Percentiles rank a stretch among this genome's conserved stretches.
phyloP scores from a whole-genome alignment of 441 rosid species.

The Flueggea neowawraea region DNA sequence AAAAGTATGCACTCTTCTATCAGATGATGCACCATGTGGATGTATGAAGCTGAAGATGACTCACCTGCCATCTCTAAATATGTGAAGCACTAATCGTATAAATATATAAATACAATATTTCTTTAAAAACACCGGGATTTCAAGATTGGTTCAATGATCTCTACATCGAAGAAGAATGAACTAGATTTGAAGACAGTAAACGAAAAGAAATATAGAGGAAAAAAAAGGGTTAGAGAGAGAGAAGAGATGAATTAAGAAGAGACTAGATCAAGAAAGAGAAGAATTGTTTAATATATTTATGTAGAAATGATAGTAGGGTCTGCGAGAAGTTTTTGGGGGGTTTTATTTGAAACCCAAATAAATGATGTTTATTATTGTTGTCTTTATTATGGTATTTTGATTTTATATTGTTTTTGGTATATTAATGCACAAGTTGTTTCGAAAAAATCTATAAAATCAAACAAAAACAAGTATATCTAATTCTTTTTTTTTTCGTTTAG shows the following conservation, averaged over 20 bases:
- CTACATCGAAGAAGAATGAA: not conserved
- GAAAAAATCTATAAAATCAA: no score
- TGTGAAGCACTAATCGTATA: no score
- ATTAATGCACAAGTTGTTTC: no score
- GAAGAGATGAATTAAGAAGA: conserved; percentile 2
- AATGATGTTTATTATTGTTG: no score
- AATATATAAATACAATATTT: no score
- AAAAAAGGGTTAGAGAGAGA: not conserved
- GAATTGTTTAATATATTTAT: not conserved
- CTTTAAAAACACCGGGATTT: no score
- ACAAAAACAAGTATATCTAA: no score
- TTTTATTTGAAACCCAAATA: not conserved
- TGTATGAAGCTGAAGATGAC: conserved; percentile 60
- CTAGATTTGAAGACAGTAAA: not conserved
- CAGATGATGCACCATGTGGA: conserved; percentile 84
- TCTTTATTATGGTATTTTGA: no score
- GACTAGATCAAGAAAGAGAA: conserved; percentile 5
- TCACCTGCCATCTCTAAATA: conserved; percentile 10
- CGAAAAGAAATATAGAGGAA: not conserved
- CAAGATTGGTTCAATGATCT: no score
- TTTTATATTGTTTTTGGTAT: no score
- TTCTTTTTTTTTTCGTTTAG: no score
- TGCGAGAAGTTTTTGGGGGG: not conserved
- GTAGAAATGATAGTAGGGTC: not conserved
- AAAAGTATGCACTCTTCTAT: conserved; percentile 85